Evolutionary conservation across 495 filamentous ascomycete genomes (phyloP), one percentile per base, ranked within the genome.

Genomic region (Penicillium bialowiezense): DNA sequence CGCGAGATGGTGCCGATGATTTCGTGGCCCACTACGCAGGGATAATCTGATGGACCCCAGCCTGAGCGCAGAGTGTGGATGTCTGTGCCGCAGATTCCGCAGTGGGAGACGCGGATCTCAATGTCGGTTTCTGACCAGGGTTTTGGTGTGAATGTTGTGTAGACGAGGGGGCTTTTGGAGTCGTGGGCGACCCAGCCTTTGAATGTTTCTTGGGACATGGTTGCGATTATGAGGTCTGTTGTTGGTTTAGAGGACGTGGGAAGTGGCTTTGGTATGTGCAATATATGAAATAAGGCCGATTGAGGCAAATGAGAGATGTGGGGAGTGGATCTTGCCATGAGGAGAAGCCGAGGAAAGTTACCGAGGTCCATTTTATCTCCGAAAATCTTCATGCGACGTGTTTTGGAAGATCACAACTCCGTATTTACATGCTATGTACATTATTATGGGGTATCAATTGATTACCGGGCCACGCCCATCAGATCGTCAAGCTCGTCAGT

Each of bases 31-130:
- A 89, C 87, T 50, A 82, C 80, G 64, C 78, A 83, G 23, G 88
- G 88, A 64, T 91, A 91, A 29, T 76, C 62, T 6, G 85, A 80
- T 41, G 76, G 76, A 0, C 76, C 79, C 86, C 89, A 93, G 54
- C 89, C 89, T 28, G 80, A 85, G 34, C 82, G 74, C 5, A 96
- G 71, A 15, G 82, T 87, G 69, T 95, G 89, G 4, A 91, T 44
- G 58, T 96, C 89, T 40, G 76, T 78, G 24, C 87, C 89, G 67
- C 90, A 95, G 57, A 96, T 82, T 41, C 90, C 88, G 64, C 89
- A 93, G 70, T 95, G 89, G 1, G 87, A 77, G 52, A 96, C 46
- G 37, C 55, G 37, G 50, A 75, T 63, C 51, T 75, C 72, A 40
- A 95, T 76, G 66, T 95, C 89, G 50, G 78, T 86, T 55, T 87